Evolutionary conservation across 2,329 filamentous ascomycete species (phyloP), one percentile per base, ranked within the genome.

Genomic region (Xylariaceae sp.): DNA sequence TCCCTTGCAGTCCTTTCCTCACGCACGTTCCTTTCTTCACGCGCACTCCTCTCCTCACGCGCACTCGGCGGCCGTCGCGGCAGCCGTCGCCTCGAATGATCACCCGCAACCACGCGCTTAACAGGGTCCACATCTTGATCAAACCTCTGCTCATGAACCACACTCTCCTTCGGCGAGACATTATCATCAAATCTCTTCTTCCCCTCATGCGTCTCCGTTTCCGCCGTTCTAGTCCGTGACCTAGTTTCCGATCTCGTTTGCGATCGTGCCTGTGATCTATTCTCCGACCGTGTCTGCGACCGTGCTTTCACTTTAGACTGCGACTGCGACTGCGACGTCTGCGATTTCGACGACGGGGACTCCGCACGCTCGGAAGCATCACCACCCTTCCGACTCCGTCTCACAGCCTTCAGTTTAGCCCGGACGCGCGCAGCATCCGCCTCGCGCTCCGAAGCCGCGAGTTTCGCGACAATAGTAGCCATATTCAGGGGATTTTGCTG

Each of bases 381-480:
- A 62, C 60, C 54, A 67, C 57, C 57, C 64, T 57, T 35, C 34
- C 73, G 71, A 59, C 71, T 72, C 10, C 72, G 50, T 39, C 78
- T 73, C 2, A 80, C 81, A 1, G 84, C 83, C 65, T 78, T 81
- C 35, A 87, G 76, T 69, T 87, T 87, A 2, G 85, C 85, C 2
- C 84, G 75, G 0, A 87, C 83, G 23, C 84, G 78, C 1, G 84
- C 84, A 1, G 84, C 84, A 63, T 87, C 83, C 3, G 85, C 85
- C 56, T 87, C 83, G 15, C 82, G 77, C 64, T 87, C 85, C 0
- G 84, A 83, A 1, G 85, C 84, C 0, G 83, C 85, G 0, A 87
- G 76, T 71, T 87, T 87, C 34, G 83, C 83, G 0, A 82, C 81
- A 62, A 87, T 87, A 39, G 76, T 79, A 7, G 82, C 81, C 79